Conservation (phyloP, 2,329 filamentous ascomycete species). For the Ophiocordyceps australis region DNA sequence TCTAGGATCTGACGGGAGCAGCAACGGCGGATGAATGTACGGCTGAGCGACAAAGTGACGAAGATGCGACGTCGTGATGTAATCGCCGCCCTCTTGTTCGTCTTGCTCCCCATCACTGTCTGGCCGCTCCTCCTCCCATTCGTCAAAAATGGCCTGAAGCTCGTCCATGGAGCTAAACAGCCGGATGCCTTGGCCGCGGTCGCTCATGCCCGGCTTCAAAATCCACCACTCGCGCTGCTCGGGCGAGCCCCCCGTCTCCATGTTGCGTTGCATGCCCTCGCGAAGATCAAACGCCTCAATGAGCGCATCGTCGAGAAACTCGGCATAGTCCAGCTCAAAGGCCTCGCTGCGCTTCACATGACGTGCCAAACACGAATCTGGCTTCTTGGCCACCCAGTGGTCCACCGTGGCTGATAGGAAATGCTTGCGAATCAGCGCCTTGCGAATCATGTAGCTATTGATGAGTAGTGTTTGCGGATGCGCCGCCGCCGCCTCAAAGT, state of each 20-base stretch:
- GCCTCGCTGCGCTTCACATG: constrained; percentile 66
- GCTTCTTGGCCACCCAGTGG: constrained; percentile 75
- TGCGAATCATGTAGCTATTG: constrained; percentile 90
- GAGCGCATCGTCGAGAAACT: constrained; percentile 87
- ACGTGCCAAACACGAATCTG: constrained; percentile 44
- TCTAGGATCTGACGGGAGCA: constrained; percentile 42
- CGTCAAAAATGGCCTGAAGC: constrained; percentile 75
- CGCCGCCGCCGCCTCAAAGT: constrained; percentile 57
- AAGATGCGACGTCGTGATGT: constrained; percentile 73
- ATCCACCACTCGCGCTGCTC: constrained; percentile 74
- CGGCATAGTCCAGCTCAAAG: constrained; percentile 91
- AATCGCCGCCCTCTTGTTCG: constrained; percentile 24
- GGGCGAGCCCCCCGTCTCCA: constrained; percentile 5
- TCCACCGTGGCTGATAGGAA: constrained; percentile 72
- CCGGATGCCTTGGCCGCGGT: constrained; percentile 81
- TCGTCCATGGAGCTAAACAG: constrained; percentile 76
- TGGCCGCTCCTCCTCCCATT: constrained; percentile 58
- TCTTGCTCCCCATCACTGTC: constrained; percentile 50
- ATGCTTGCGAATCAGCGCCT: constrained; percentile 91
- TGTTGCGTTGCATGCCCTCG: constrained; percentile 57
- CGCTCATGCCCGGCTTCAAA: constrained; percentile 92
- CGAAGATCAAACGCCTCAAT: constrained; percentile 78
- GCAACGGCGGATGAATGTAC: constrained; percentile 76
- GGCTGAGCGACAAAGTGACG: constrained; percentile 92
- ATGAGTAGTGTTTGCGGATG: constrained; percentile 46